phyloP scores from a whole-genome alignment of 2,329 filamentous ascomycete species.

The Arthrinium puccinioides region DNA sequence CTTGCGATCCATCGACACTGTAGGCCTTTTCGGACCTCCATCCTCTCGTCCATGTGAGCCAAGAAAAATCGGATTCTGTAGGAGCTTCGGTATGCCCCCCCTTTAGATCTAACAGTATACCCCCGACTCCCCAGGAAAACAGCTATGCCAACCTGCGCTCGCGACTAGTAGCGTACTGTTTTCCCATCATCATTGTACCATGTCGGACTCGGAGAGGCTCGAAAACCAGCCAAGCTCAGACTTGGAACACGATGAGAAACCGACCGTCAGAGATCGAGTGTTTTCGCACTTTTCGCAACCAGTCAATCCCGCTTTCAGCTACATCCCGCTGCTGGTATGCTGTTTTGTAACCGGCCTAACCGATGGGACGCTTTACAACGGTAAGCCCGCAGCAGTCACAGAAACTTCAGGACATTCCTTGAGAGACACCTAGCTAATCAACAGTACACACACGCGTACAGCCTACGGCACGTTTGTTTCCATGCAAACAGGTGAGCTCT shows the following conservation, averaged over 20 bases:
- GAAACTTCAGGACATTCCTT: background rate
- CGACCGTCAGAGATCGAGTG: background rate
- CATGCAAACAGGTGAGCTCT: slow-evolving; percentile 27
- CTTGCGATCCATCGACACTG: background rate
- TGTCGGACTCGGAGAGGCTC: background rate
- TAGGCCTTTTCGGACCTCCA: background rate
- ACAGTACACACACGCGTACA: slow-evolving; percentile 9
- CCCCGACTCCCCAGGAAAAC: background rate
- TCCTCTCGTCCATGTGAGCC: background rate
- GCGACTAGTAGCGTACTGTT: background rate
- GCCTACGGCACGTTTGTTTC: slow-evolving; percentile 35
- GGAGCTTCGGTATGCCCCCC: no score
- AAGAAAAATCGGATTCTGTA: background rate
- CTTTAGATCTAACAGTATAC: no score
- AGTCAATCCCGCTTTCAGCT: slow-evolving; percentile 5
- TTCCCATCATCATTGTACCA: background rate
- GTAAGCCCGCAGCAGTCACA: slow-evolving; percentile 1
- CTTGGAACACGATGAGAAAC: background rate
- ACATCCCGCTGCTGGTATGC: slow-evolving; percentile 9
- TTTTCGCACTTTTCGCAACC: slow-evolving; percentile 1
- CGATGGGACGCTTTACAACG: slow-evolving; percentile 11
- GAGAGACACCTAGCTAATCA: background rate
- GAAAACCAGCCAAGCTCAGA: background rate
- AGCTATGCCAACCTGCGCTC: background rate
- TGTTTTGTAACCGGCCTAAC: slow-evolving; percentile 11